Evolutionary conservation across 495 filamentous ascomycete species (phyloP).

Genomic region (Glonium stellatum): DNA sequence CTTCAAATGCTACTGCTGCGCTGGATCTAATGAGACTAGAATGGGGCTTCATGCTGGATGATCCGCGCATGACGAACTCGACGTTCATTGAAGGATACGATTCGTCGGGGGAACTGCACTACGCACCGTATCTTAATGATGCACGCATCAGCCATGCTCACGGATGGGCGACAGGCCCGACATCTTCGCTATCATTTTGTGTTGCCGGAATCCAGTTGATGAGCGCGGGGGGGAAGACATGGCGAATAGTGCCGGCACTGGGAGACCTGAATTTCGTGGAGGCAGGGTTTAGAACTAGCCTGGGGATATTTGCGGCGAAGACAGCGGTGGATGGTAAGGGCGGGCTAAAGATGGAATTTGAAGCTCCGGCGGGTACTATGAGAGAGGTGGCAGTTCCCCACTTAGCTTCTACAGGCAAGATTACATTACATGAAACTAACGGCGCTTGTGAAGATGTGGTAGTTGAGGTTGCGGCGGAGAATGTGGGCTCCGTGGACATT

Average conservation of each 20-base stretch:
- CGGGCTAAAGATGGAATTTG: conserved; percentile 36
- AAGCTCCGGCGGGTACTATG: conserved; percentile 41
- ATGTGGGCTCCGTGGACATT: not conserved
- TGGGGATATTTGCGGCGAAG: conserved; percentile 47
- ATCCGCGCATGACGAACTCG: conserved; percentile 53
- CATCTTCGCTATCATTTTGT: conserved; percentile 46
- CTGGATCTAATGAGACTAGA: conserved; percentile 51
- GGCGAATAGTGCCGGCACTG: conserved; percentile 47
- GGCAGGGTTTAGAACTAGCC: conserved; percentile 49
- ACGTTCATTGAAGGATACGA: conserved; percentile 57
- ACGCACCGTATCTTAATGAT: conserved; percentile 49
- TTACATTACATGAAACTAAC: conserved; percentile 17
- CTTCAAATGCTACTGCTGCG: conserved; percentile 41
- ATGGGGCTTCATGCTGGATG: conserved; percentile 59
- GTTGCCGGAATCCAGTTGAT: conserved; percentile 49
- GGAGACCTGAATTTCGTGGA: conserved; percentile 46
- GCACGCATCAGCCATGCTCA: conserved; percentile 52
- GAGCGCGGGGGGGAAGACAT: conserved; percentile 43
- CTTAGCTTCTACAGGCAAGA: not conserved
- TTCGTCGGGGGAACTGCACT: conserved; percentile 49
- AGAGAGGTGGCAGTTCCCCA: conserved; percentile 40
- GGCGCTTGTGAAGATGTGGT: not conserved
- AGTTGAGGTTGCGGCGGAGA: not conserved
- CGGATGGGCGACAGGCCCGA: conserved; percentile 56
- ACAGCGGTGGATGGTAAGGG: conserved; percentile 35